Conservation (phyloP, 306 rosid species). For the Quercus alba region DNA sequence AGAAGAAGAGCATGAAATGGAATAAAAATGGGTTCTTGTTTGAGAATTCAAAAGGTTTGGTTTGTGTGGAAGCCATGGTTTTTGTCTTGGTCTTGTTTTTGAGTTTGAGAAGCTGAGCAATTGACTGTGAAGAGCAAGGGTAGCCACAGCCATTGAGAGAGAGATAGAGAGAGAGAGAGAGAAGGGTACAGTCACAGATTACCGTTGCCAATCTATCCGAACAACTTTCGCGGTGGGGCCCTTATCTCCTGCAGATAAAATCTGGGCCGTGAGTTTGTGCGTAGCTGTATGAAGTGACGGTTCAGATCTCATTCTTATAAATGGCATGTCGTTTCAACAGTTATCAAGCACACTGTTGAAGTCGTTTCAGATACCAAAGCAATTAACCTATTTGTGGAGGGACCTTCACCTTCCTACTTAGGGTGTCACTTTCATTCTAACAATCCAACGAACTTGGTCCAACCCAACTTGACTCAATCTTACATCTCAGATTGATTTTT, state of each 20-base stretch:
- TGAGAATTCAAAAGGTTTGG: conserved; percentile 22
- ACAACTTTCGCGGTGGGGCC: neutral
- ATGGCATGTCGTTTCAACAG: neutral
- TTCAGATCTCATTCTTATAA: conserved; percentile 5
- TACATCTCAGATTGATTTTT: too few relatives aligned
- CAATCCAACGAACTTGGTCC: too few relatives aligned
- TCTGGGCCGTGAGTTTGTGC: conserved; percentile 1
- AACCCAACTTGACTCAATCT: too few relatives aligned
- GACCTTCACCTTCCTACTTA: too few relatives aligned
- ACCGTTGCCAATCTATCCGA: conserved; percentile 17
- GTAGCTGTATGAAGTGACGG: conserved; percentile 6
- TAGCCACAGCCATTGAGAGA: conserved; percentile 56
- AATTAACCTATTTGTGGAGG: too few relatives aligned
- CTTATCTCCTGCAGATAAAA: neutral
- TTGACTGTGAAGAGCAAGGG: conserved; percentile 48
- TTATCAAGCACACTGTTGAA: neutral
- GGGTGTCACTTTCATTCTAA: too few relatives aligned
- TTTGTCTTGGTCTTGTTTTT: conserved; percentile 21
- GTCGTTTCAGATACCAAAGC: too few relatives aligned
- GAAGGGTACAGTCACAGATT: conserved; percentile 13
- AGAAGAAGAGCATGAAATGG: conserved; percentile 45
- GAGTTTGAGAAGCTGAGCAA: conserved; percentile 48
- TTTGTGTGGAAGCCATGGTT: conserved; percentile 29
- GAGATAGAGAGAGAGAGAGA: neutral
- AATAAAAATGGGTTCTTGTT: conserved; percentile 24